phyloP scores from a whole-genome alignment of 345 rosid species.

The Euphorbia lathyris region DNA sequence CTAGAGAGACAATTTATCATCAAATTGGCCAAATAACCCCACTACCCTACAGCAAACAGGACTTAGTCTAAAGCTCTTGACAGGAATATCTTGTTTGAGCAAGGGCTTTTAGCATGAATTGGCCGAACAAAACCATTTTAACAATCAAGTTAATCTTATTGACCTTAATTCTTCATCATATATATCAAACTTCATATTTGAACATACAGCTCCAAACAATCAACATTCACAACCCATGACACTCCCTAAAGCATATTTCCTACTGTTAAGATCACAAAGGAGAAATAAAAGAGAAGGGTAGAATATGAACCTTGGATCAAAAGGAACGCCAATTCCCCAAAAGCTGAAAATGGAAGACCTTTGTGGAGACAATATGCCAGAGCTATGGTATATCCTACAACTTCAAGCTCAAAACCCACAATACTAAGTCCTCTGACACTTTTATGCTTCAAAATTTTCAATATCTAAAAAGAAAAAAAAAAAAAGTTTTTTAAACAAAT shows the following conservation, averaged over 20 bases:
- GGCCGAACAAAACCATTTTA: neutral
- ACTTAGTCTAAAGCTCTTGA: neutral
- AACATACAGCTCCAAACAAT: neutral
- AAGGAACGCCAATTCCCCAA: conserved; percentile 82
- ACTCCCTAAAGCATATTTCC: neutral
- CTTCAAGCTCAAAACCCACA: conserved; percentile 84
- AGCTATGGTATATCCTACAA: conserved; percentile 83
- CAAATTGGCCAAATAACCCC: neutral
- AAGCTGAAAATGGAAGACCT: conserved; percentile 95
- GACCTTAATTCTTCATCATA: neutral
- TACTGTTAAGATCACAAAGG: neutral
- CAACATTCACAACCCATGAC: neutral
- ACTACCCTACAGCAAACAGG: neutral
- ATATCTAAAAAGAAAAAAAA: conserved; percentile 42
- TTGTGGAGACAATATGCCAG: conserved; percentile 87
- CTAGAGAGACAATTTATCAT: neutral
- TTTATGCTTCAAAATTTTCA: conserved; percentile 73
- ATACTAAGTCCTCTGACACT: conserved; percentile 85
- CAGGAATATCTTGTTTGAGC: neutral
- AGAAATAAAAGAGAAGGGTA: neutral
- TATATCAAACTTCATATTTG: neutral
- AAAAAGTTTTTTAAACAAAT: neutral
- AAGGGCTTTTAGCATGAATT: neutral
- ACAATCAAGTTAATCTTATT: neutral
- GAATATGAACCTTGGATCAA: conserved; percentile 63